Base-by-base conservation (phyloP, 139 green algal genomes). In the Chlorella ohadii region DNA sequence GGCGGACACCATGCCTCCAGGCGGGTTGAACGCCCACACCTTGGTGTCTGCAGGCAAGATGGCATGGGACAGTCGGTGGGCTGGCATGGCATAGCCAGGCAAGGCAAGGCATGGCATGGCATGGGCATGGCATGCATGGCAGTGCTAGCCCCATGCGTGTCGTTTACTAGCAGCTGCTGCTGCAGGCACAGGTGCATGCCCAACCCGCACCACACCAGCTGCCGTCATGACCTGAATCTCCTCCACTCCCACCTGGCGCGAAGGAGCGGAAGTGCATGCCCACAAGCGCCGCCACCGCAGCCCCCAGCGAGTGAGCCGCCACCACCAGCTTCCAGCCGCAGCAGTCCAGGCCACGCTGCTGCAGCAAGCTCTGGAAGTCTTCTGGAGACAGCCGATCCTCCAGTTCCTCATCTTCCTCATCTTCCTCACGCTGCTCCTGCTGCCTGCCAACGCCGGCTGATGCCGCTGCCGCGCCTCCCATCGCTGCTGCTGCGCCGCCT, bases 321-420 rank as follows among this genome's bases (percentile, higher is more conserved):
- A 85, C 33, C 80, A 85, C 55, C 80, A 85, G 56, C 12, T 44
- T 56, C 80, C 80, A 85, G 25, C 80, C 80, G 0, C 70, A 25
- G 80, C 80, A 85, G 70, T 85, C 80, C 27, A 85, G 36, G 0
- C 80, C 68, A 2, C 80, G 67, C 36, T 61, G n/a, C 38, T 38
- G 23, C 25, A 85, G 79, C 47, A 78, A 9, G 6, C 1, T 12
- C 34, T 64, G 47, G 33, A 70, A 78, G n/a, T 84, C 66, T 25
- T 39, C 65, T 17, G 28, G 63, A 4, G 20, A 39, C 41, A 31
- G 11, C 28, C 41, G 20, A 1, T 11, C 20, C 15, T 64, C 34
- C 61, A 34, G 27, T 28, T 64, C 25, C 47, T 25, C 13, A 25
- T 64, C 31, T n/a, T 79, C 27, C 34, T 5, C 38, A 28, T 41